Conservation (phyloP, 78 protist species). For the Dictyostelium capitatum region DNA sequence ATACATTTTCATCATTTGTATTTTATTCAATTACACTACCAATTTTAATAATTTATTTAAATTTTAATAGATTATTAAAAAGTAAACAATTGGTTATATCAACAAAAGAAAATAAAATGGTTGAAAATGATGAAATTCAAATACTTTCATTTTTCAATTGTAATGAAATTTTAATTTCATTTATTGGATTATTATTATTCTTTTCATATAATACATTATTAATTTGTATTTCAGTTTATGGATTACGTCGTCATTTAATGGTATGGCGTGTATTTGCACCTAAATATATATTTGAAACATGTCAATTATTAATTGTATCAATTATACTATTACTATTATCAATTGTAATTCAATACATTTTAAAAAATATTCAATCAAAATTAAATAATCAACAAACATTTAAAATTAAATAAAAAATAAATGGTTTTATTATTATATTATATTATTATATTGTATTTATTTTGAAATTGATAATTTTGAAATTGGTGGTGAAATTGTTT, state of each 20-base stretch:
- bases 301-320: slow-evolving; percentile 33
- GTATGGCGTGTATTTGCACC: slow-evolving; percentile 94
- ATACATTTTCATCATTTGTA: slow-evolving; percentile 58
- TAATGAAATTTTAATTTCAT: slow-evolving; percentile 50
- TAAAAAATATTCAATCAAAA: background rate
- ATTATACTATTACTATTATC: slow-evolving; percentile 22
- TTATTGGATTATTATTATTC: background rate
- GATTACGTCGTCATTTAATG: slow-evolving; percentile 88
- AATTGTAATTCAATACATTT: background rate
- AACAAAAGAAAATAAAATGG: background rate
- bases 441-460: background rate
- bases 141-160: background rate
- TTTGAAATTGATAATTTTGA: slow-evolving; percentile 16
- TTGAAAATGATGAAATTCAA: background rate
- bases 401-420: background rate
- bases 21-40: slow-evolving; percentile 52
- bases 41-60: slow-evolving; percentile 29
- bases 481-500: background rate
- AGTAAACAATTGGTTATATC: background rate
- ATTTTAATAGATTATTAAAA: background rate
- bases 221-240: slow-evolving; percentile 41
- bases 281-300: slow-evolving; percentile 77
- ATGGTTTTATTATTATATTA: too few relatives aligned
- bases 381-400: background rate
- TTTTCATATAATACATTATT: slow-evolving; percentile 34